These are phyloP conservation scores for Haplosporangium sp. DNA, from an alignment of 371 early-diverging fungal species.

Conservation along the genomic window DNA sequence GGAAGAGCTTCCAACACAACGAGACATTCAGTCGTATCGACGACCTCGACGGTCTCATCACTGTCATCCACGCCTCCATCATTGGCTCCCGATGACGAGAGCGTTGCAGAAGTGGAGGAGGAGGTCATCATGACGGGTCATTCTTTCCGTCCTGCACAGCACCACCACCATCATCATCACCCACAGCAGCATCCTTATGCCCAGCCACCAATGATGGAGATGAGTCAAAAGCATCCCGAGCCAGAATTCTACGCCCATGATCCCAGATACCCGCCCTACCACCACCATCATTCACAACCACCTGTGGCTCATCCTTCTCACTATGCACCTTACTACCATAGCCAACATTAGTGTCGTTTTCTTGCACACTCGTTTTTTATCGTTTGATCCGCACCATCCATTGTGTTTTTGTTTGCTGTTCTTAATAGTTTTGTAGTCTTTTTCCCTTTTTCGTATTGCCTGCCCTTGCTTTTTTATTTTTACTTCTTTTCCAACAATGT, in stretches of 20 bases:
- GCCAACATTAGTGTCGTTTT: conserved; percentile 9
- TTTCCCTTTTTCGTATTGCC: not conserved
- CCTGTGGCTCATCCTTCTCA: conserved; percentile 14
- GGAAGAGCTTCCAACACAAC: conserved; percentile 6
- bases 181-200: conserved; percentile 10
- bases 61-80: conserved; percentile 36
- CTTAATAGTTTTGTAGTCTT: not conserved
- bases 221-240: conserved; percentile 26
- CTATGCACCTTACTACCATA: conserved; percentile 26
- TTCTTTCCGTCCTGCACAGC: conserved; percentile 16
- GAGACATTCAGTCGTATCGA: conserved; percentile 28
- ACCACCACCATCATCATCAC: conserved; percentile 4
- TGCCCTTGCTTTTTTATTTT: conserved; percentile 7
- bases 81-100: conserved; percentile 38
- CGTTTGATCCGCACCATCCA: not conserved
- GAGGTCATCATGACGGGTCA: conserved; percentile 9
- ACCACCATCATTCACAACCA: conserved; percentile 12
- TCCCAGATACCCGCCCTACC: conserved; percentile 18
- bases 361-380: too few relatives aligned
- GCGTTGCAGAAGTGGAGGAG: conserved; percentile 29
- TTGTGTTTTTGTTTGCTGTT: conserved; percentile 4
- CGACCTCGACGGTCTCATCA: conserved; percentile 25
- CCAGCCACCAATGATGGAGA: conserved; percentile 15
- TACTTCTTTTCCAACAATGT: too few relatives aligned
- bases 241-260: conserved; percentile 23